phyloP scores from a whole-genome alignment of 345 rosid genomes.

The Trapa bicornis region DNA sequence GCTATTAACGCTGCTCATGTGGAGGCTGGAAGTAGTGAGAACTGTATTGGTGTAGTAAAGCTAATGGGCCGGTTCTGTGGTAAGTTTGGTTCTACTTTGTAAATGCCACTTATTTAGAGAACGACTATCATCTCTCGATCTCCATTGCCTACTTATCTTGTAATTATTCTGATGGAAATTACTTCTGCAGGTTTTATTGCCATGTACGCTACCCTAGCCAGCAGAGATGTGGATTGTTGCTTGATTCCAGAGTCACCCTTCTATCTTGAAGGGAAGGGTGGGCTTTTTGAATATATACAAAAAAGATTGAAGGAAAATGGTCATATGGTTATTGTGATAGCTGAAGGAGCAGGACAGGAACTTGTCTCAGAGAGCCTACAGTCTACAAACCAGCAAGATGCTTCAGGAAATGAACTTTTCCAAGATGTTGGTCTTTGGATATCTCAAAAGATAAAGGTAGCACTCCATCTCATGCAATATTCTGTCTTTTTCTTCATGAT shows the following conservation, averaged over 20 bases:
- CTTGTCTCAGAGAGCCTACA: conserved; percentile 43
- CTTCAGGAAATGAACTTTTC: conserved; percentile 73
- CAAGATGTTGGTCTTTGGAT: conserved; percentile 79
- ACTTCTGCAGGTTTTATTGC: conserved; percentile 52
- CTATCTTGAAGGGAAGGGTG: conserved; percentile 82
- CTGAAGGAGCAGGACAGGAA: conserved; percentile 91
- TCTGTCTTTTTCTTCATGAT: neutral
- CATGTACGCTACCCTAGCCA: conserved; percentile 79
- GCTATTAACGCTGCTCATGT: conserved; percentile 90
- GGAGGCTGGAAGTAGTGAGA: conserved; percentile 63
- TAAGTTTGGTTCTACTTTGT: conserved; percentile 18
- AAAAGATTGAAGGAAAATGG: conserved; percentile 63
- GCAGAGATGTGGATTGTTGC: conserved; percentile 91
- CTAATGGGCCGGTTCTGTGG: conserved; percentile 86
- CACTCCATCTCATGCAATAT: neutral
- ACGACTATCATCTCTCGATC: neutral
- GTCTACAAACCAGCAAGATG: conserved; percentile 42
- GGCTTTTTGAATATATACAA: conserved; percentile 55
- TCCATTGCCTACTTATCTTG: neutral
- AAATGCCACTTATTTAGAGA: neutral
- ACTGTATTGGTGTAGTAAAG: conserved; percentile 83
- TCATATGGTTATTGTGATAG: conserved; percentile 79
- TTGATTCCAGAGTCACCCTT: conserved; percentile 95
- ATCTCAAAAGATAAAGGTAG: conserved; percentile 58
- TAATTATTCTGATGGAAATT: conserved; percentile 2